These are phyloP conservation scores for Lavandula angustifolia DNA, from an alignment of 257 asterid genomes.

Conservation along the genomic window DNA sequence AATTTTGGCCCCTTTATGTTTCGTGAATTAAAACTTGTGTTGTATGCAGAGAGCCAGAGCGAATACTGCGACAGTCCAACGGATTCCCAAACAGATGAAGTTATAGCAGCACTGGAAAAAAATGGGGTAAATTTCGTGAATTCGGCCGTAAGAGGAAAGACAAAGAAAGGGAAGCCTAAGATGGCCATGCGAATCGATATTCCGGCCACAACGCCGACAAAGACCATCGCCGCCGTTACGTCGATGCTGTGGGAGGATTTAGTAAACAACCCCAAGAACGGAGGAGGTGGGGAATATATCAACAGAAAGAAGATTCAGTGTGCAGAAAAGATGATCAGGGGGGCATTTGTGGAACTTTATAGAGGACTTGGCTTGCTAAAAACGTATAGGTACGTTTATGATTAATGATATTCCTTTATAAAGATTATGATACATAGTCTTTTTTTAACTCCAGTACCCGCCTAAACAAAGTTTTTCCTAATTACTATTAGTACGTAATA, in stretches of 20 bases:
- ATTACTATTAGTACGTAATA: too few relatives aligned
- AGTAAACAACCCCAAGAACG: conserved; percentile 70
- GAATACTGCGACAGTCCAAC: conserved; percentile 52
- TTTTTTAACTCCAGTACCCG: too few relatives aligned
- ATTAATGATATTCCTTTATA: too few relatives aligned
- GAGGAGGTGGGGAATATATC: conserved; percentile 56
- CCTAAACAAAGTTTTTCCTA: too few relatives aligned
- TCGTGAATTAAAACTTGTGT: neutral
- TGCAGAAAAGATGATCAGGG: conserved; percentile 88
- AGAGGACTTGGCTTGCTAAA: conserved; percentile 82
- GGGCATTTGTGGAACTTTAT: conserved; percentile 85
- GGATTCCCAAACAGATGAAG: conserved; percentile 50
- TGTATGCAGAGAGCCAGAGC: conserved; percentile 48
- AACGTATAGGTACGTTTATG: conserved; percentile 59
- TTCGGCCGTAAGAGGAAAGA: conserved; percentile 51
- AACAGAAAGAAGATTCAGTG: conserved; percentile 71
- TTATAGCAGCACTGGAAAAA: conserved; percentile 62
- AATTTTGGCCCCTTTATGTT: neutral
- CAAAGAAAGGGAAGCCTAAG: conserved; percentile 60
- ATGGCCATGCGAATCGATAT: conserved; percentile 69
- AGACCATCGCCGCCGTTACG: conserved; percentile 68
- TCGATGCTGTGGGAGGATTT: conserved; percentile 88
- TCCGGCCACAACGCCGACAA: conserved; percentile 82
- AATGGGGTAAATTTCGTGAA: conserved; percentile 63
- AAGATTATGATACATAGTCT: too few relatives aligned